These are phyloP conservation scores for Lomentospora prolificans DNA, from an alignment of 2,329 filamentous ascomycete genomes.

Conservation along the genomic window DNA sequence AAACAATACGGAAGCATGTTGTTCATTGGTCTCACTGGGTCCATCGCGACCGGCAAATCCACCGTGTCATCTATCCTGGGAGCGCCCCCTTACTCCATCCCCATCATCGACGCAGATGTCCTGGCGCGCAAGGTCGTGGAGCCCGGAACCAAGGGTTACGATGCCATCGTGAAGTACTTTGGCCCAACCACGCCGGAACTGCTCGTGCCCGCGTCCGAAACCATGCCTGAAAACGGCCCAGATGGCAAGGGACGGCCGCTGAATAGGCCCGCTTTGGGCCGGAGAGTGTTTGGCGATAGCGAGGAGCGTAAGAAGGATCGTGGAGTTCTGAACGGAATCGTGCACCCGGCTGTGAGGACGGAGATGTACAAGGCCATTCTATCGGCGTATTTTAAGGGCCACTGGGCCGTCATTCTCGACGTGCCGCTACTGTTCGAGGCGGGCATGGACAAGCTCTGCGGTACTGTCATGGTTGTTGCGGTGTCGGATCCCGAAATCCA, in stretches of 20 bases:
- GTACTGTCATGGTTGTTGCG: slow-evolving; percentile 76
- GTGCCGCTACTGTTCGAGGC: slow-evolving; percentile 88
- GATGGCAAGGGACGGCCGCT: slow-evolving; percentile 60
- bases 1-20: slow-evolving; percentile 52
- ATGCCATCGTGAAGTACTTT: slow-evolving; percentile 74
- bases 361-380: slow-evolving; percentile 72
- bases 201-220: slow-evolving; percentile 49
- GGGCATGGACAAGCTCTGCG: slow-evolving; percentile 75
- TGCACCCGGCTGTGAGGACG: slow-evolving; percentile 79
- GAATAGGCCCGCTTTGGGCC: slow-evolving; percentile 76
- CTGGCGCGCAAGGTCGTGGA: slow-evolving; percentile 90
- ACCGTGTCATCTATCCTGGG: slow-evolving; percentile 82
- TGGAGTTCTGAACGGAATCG: slow-evolving; percentile 73
- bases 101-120: slow-evolving; percentile 88
- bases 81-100: slow-evolving; percentile 70
- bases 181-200: slow-evolving; percentile 75
- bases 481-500: slow-evolving; percentile 73
- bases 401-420: slow-evolving; percentile 87
- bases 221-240: slow-evolving; percentile 43
- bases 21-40: slow-evolving; percentile 90
- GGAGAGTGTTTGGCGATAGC: slow-evolving; percentile 74
- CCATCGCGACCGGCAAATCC: slow-evolving; percentile 96
- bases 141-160: slow-evolving; percentile 77
- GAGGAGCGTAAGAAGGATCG: slow-evolving; percentile 63
- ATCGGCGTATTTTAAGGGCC: slow-evolving; percentile 61